Percentiles rank a stretch among this genome's conserved stretches.
Conservation (phyloP, 371 early-diverging fungal species). For the Rhizopus sp. region DNA sequence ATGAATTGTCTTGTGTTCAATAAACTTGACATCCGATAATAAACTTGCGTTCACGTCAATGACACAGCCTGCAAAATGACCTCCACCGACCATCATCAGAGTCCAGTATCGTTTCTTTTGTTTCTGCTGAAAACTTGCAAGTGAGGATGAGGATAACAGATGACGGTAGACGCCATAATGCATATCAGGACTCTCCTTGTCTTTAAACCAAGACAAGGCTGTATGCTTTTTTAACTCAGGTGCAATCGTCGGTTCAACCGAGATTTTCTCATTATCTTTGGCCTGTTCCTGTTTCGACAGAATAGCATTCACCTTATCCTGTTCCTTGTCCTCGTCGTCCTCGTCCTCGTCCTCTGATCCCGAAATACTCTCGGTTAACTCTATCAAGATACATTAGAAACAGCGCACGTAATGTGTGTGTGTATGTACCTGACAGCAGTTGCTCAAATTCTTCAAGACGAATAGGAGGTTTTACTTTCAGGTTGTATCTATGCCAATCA, state of each 20-base stretch:
- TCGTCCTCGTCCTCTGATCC: slow-evolving; percentile 45
- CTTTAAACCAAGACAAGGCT: slow-evolving; percentile 56
- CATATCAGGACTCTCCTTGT: slow-evolving; percentile 16
- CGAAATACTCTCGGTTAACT: slow-evolving; percentile 53
- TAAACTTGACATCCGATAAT: slow-evolving; percentile 29
- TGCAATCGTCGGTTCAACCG: slow-evolving; percentile 29
- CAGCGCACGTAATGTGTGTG: background rate
- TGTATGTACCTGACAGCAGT: slow-evolving; percentile 61
- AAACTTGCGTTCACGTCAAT: slow-evolving; percentile 70
- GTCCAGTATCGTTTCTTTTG: slow-evolving; percentile 67
- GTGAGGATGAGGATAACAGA: slow-evolving; percentile 27
- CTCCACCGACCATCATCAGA: slow-evolving; percentile 80
- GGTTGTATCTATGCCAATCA: slow-evolving; percentile 98
- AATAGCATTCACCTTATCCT: slow-evolving; percentile 35
- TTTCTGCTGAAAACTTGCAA: slow-evolving; percentile 17
- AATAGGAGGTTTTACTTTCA: slow-evolving; percentile 93
- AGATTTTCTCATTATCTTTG: slow-evolving; percentile 20
- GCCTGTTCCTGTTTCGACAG: slow-evolving; percentile 37
- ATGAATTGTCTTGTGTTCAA: slow-evolving; percentile 89
- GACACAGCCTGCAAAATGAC: slow-evolving; percentile 90
- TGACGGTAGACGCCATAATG: slow-evolving; percentile 65
- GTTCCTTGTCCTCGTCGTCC: slow-evolving; percentile 26
- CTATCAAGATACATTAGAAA: slow-evolving; percentile 11
- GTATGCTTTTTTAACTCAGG: slow-evolving; percentile 35
- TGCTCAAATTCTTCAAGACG: slow-evolving; percentile 77